These are phyloP conservation scores for Clonostachys sp. DNA, from an alignment of 2,329 filamentous ascomycete genomes.

Conservation along the genomic window DNA sequence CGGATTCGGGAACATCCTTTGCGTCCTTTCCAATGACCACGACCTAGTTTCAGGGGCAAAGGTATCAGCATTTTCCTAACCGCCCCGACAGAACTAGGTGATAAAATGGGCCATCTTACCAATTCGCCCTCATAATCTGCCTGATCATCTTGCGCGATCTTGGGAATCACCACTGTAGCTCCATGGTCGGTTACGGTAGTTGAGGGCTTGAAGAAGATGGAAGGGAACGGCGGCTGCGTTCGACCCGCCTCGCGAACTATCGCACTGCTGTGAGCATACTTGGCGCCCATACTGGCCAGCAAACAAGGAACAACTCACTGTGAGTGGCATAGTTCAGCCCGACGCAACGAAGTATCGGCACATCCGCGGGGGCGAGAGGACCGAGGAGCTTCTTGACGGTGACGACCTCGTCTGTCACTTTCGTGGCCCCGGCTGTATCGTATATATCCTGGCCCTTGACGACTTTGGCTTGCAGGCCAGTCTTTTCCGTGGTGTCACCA, in stretches of 20 bases:
- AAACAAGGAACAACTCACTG: slow-evolving; percentile 19
- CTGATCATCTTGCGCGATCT: slow-evolving; percentile 40
- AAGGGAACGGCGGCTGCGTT: slow-evolving; percentile 41
- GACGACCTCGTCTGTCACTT: slow-evolving; percentile 45
- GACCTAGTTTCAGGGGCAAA: no score
- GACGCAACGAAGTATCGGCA: slow-evolving; percentile 53
- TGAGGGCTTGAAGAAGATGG: slow-evolving; percentile 47
- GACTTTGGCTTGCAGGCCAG: slow-evolving; percentile 44
- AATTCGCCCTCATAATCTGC: slow-evolving; percentile 45
- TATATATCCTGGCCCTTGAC: slow-evolving; percentile 41
- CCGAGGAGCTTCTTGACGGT: slow-evolving; percentile 49
- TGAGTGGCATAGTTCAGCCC: slow-evolving; percentile 58
- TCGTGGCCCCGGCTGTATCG: slow-evolving; percentile 41
- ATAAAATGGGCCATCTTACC: slow-evolving; percentile 9
- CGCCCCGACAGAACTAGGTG: slow-evolving; percentile 16
- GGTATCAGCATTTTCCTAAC: no score
- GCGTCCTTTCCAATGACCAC: slow-evolving; percentile 45
- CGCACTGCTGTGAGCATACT: slow-evolving; percentile 46
- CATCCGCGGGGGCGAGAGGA: slow-evolving; percentile 41
- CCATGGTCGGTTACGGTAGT: slow-evolving; percentile 29
- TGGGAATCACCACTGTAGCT: slow-evolving; percentile 35
- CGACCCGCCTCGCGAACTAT: slow-evolving; percentile 47
- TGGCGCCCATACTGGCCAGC: slow-evolving; percentile 24
- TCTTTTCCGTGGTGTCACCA: slow-evolving; percentile 37
- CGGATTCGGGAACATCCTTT: background rate